These are phyloP conservation scores for Closterium sp. DNA, from an alignment of 139 green algal species.

Conservation along the genomic window DNA sequence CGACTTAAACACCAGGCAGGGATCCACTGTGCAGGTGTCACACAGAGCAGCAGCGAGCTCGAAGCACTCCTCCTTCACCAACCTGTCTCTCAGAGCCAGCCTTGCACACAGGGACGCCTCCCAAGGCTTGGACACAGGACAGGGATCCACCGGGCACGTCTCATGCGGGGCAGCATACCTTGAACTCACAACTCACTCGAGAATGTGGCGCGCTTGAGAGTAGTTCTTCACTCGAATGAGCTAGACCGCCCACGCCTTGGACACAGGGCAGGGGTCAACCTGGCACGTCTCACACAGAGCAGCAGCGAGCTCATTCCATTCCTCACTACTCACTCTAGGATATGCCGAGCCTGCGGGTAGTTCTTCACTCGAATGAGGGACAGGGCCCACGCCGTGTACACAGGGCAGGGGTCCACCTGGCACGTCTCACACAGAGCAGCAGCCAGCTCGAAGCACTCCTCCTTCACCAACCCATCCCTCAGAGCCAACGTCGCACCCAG, in stretches of 20 bases:
- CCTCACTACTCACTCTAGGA: neutral
- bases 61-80: conserved; percentile 39
- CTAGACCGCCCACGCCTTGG: too few relatives aligned
- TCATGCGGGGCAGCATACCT: too few relatives aligned
- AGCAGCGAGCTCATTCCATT: too few relatives aligned
- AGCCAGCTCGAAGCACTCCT: conserved; percentile 44
- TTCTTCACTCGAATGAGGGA: too few relatives aligned
- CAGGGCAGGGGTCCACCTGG: neutral
- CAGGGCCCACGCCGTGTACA: too few relatives aligned
- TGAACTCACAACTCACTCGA: neutral
- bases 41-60: conserved; percentile 29
- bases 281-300: too few relatives aligned
- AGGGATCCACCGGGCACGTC: too few relatives aligned
- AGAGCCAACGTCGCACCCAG: neutral
- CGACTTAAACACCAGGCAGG: neutral
- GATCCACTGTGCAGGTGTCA: conserved; percentile 19
- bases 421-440: conserved; percentile 31
- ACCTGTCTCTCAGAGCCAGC: conserved; percentile 20
- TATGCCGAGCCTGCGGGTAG: neutral
- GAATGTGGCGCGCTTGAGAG: too few relatives aligned
- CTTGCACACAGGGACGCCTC: neutral
- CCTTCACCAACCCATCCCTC: conserved; percentile 27
- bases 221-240: too few relatives aligned
- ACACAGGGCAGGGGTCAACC: too few relatives aligned
- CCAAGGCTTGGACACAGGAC: neutral